Conservation (phyloP, 257 asterid genomes). For the Jaltomata sinuosa region DNA sequence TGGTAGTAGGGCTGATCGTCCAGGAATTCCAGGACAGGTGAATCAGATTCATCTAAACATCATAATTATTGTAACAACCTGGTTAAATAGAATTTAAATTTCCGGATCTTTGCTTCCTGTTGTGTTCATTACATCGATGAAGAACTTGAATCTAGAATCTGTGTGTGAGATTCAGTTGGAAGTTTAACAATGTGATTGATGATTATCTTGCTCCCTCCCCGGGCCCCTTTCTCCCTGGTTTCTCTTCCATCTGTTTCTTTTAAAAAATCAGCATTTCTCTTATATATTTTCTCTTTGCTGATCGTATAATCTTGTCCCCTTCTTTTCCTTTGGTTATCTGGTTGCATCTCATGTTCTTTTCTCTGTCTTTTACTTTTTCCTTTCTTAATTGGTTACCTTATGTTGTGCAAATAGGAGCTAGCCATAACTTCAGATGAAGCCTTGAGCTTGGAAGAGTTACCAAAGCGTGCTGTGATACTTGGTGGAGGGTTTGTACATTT, state of each 20-base stretch:
- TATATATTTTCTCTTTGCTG: neutral
- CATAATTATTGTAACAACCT: neutral
- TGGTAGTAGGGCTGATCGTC: slow-evolving; percentile 91
- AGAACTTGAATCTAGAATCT: neutral
- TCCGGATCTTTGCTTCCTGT: neutral
- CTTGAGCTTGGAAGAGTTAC: slow-evolving; percentile 94
- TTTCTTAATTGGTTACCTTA: neutral
- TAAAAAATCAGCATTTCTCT: neutral
- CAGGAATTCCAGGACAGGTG: slow-evolving; percentile 80
- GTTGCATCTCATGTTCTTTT: neutral
- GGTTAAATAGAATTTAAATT: neutral
- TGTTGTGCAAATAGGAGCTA: slow-evolving; percentile 50
- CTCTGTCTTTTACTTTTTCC: neutral
- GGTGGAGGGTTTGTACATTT: slow-evolving; percentile 74
- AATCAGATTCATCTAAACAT: neutral
- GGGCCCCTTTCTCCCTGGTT: neutral
- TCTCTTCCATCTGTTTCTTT: neutral
- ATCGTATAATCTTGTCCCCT: neutral
- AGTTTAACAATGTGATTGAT: neutral
- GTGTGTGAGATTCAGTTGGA: neutral
- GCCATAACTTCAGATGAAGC: slow-evolving; percentile 99
- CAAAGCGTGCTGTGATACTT: slow-evolving; percentile 74
- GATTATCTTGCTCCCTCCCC: neutral
- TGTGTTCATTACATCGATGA: neutral
- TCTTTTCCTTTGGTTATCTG: neutral